Base-by-base conservation (phyloP, 2,329 filamentous ascomycete species). In the Colletotrichum agaves region DNA sequence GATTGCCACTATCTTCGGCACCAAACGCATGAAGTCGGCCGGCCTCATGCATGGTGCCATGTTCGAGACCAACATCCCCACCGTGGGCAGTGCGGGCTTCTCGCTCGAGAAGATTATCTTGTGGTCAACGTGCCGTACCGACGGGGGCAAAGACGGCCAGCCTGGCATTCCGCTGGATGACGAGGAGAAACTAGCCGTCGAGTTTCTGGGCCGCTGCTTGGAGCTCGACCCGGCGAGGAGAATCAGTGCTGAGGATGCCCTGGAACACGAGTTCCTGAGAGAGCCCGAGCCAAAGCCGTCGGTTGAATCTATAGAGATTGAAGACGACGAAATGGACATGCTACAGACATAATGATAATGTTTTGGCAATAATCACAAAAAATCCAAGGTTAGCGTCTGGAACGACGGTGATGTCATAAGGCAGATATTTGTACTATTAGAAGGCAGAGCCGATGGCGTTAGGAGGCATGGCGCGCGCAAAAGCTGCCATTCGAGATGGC, bases 1-100 rank as follows among this genome's bases (percentile, higher is more conserved):
- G 79, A 97, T 99, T 72, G 93, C 94, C 39, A 97, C 93, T 66
- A 97, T 99, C 69, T 98, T 98, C 77, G 96, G 96, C 56, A 86
- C 86, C 46, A 90, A 88, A 75, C 89, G 90, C 66, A 98, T 99
- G 95, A 92, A 91, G 75, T 84, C 88, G 37, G 92, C 91, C 3
- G 93, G 93, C 0, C 83, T 93, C 17, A 83, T 97, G 57, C 96
- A 99, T 75, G 96, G 96, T 1, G 93, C 94, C 74, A 89, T 97
- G 65, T 93, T 98, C 71, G 94, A 99, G 79, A 96, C 93, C 0
- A 97, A 89, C 67, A 94, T 99, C 64, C 95, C 95, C 1, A 98
- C 93, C 1, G 91, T 99, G 72, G 93, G 93, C 47, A 89, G 92
- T 71, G 88, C 89, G 47, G 96, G 96, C 0, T 97, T 97, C 77